Percentiles rank a stretch among this genome's conserved stretches.
Conservation (phyloP, 148 eudicot genomes). For the Rhododendron williamsianum region DNA sequence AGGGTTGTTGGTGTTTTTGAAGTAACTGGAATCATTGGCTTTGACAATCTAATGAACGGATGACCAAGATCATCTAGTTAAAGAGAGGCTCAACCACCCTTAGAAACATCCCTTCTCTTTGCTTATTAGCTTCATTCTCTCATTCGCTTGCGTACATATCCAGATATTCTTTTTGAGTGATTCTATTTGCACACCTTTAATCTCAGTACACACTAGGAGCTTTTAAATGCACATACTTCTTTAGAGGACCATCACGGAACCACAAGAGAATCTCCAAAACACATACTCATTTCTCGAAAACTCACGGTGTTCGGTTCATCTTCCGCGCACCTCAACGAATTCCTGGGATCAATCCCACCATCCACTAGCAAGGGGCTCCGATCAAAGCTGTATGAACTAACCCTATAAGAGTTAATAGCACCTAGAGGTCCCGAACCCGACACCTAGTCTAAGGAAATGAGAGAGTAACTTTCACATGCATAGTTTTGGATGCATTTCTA, state of each 20-base stretch:
- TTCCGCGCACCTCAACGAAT: too few relatives aligned
- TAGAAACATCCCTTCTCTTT: background rate
- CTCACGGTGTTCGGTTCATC: background rate
- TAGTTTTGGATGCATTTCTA: too few relatives aligned
- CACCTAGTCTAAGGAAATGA: too few relatives aligned
- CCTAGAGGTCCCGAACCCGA: too few relatives aligned
- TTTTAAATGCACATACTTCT: too few relatives aligned
- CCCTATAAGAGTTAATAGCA: too few relatives aligned
- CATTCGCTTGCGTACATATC: background rate
- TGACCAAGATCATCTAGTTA: background rate
- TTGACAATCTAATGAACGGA: background rate
- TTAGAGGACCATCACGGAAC: too few relatives aligned
- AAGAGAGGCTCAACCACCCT: background rate
- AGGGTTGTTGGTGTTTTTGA: background rate
- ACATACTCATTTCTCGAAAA: background rate
- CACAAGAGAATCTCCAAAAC: background rate
- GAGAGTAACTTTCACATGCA: too few relatives aligned
- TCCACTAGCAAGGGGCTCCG: too few relatives aligned
- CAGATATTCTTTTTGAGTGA: background rate
- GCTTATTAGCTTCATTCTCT: background rate
- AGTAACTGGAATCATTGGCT: background rate
- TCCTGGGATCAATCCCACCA: too few relatives aligned
- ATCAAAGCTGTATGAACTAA: too few relatives aligned
- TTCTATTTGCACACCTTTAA: background rate
- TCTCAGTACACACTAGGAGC: too few relatives aligned